Evolutionary conservation across 2,329 filamentous ascomycete genomes (phyloP), one percentile per base, ranked within the genome.

Genomic region (Geosmithia morbida): DNA sequence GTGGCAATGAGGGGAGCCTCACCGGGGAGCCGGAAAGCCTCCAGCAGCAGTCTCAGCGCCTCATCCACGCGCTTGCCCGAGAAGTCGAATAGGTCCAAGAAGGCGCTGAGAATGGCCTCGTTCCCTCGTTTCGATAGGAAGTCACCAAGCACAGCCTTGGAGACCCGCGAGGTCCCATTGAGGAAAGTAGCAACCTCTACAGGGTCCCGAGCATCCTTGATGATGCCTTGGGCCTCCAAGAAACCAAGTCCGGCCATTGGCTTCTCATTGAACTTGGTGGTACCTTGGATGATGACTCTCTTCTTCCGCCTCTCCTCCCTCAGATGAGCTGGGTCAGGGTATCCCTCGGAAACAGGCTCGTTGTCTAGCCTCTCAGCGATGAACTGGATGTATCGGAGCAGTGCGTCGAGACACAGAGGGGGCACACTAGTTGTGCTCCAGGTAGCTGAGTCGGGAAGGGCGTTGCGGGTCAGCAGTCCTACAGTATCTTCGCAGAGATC

Each of bases 371-470:
- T 78, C 60, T 95, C 88, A 1, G 87, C 85, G 53, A 98, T 83
- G 53, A 87, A 95, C 58, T 96, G 89, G 33, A 98, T 79, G 56
- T 89, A 97, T 16, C 87, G 83, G 20, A 98, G 71, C 11, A 98
- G 70, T 10, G 92, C 88, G 65, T 98, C 92, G 19, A 98, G 71
- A 57, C 92, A 98, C 2, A 98, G 69, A 1, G 92, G 92, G 16
- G 92, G 92, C 1, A 98, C 94, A 59, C 94, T 98, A 5, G 90
- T 96, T 11, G 92, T 98, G 62, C 94, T 98, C 92, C 92, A 98
- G 6, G 89, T 96, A 6, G 90, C 92, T 8, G 92, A 95, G 61
- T 98, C 92, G 1, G 92, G 94, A 53, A 98, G 85, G 2, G 92
- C 92, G 61, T 96, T 98, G 49, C 92, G 79, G 18, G 92, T 90